Conservation (phyloP, 2,329 filamentous ascomycete species). For the Pleurostoma richardsiae region DNA sequence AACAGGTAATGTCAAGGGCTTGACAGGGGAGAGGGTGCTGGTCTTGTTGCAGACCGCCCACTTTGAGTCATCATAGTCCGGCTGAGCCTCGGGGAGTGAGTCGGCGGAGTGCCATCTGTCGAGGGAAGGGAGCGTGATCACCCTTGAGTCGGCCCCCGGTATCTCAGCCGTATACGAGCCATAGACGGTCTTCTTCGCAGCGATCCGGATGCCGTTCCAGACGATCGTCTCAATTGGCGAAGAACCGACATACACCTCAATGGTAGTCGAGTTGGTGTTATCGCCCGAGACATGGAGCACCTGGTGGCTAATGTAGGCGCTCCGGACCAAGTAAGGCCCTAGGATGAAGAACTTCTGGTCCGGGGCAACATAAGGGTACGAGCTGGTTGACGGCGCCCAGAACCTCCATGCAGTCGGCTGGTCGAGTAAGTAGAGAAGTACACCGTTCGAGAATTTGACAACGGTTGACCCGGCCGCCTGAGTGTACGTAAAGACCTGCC, state of each 20-base stretch:
- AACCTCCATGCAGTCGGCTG: slow-evolving; percentile 49
- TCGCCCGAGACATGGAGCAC: slow-evolving; percentile 56
- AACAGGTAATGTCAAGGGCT: slow-evolving; percentile 44
- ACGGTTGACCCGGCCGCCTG: slow-evolving; percentile 39
- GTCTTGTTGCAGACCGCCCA: slow-evolving; percentile 46
- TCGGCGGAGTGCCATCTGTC: slow-evolving; percentile 42
- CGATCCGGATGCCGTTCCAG: slow-evolving; percentile 50
- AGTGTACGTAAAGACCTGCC: slow-evolving; percentile 35
- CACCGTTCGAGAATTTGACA: slow-evolving; percentile 42
- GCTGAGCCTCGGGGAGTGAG: slow-evolving; percentile 40
- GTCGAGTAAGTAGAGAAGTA: slow-evolving; percentile 47
- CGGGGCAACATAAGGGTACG: slow-evolving; percentile 34
- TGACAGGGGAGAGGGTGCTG: slow-evolving; percentile 35
- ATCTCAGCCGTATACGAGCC: slow-evolving; percentile 44
- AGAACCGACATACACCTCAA: slow-evolving; percentile 58
- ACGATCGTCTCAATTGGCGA: slow-evolving; percentile 42
- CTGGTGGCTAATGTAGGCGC: slow-evolving; percentile 42
- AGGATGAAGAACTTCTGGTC: slow-evolving; percentile 49
- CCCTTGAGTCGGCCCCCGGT: slow-evolving; percentile 42
- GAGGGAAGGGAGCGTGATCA: slow-evolving; percentile 36
- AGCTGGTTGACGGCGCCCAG: slow-evolving; percentile 42
- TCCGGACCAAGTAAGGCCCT: slow-evolving; percentile 51
- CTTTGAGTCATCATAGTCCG: slow-evolving; percentile 42
- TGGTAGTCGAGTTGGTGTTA: slow-evolving; percentile 53
- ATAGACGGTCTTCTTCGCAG: slow-evolving; percentile 30